Evolutionary conservation across 306 rosid species (phyloP).

Genomic region (Medicago ruthenica): DNA sequence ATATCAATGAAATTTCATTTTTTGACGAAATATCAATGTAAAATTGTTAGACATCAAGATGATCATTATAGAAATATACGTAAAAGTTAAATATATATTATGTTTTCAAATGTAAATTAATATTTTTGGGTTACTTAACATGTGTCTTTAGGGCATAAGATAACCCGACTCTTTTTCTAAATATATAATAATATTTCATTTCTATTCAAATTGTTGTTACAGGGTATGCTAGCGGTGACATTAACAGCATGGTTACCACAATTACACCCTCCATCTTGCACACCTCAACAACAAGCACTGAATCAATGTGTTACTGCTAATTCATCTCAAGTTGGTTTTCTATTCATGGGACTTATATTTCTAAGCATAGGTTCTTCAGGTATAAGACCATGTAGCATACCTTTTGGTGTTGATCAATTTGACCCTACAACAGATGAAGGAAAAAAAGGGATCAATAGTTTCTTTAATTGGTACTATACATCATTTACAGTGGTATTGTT

Average conservation of each 20-base stretch:
- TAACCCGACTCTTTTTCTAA: no score
- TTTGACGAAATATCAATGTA: no score
- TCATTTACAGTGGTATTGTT: conserved; percentile 48
- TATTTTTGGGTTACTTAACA: no score
- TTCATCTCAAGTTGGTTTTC: conserved; percentile 44
- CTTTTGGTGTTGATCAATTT: conserved; percentile 86
- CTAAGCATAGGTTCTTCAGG: conserved; percentile 73
- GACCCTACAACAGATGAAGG: conserved; percentile 70
- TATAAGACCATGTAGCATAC: conserved; percentile 83
- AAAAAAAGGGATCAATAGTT: conserved; percentile 63
- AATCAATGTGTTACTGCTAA: conserved; percentile 57
- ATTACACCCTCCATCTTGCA: conserved; percentile 71
- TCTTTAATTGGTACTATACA: conserved; percentile 77
- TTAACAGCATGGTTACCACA: conserved; percentile 66
- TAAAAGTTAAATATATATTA: no score
- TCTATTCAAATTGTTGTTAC: background rate
- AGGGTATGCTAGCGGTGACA: conserved; percentile 82
- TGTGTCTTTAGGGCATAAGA: no score
- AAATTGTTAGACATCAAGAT: no score
- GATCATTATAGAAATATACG: no score
- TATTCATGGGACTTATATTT: conserved; percentile 56
- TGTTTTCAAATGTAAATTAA: no score
- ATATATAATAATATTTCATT: no score
- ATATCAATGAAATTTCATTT: no score
- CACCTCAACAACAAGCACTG: conserved; percentile 28